Percentiles rank a stretch among this genome's conserved stretches.
These are phyloP conservation scores for Moricandia moricandioides DNA, from an alignment of 345 rosid species.

Conservation along the genomic window DNA sequence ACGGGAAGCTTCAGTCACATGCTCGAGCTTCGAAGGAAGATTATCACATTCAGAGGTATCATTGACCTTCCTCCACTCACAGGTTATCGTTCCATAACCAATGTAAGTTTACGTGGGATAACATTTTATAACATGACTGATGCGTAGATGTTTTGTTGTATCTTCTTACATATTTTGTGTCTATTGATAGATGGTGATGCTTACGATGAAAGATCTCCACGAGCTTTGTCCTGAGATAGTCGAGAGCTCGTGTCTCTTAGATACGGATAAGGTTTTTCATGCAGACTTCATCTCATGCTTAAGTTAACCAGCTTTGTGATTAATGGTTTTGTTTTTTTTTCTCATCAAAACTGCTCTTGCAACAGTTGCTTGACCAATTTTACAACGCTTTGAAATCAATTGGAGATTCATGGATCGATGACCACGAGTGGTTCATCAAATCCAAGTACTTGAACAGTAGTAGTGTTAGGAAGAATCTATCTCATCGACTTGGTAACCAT, in stretches of 20 bases:
- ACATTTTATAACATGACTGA: neutral
- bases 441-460: constrained; percentile 28
- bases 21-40: constrained; percentile 66
- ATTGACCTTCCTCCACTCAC: constrained; percentile 58
- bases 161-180: neutral
- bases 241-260: constrained; percentile 35
- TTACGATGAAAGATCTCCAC: constrained; percentile 66
- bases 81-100: constrained; percentile 39
- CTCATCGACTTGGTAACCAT: constrained; percentile 47
- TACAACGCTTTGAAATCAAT: constrained; percentile 49
- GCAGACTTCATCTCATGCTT: neutral
- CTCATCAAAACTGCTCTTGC: neutral
- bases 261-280: constrained; percentile 50
- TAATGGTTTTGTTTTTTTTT: neutral
- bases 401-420: constrained; percentile 64
- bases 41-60: constrained; percentile 51
- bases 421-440: constrained; percentile 49
- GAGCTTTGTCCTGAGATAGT: constrained; percentile 55
- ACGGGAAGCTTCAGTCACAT: constrained; percentile 42
- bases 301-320: neutral
- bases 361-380: constrained; percentile 52
- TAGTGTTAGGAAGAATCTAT: constrained; percentile 31
- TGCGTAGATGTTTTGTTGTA: neutral
- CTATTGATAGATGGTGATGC: constrained; percentile 46
- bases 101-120: constrained; percentile 37